Conservation (phyloP, 306 rosid genomes). For the Castanea crenata region DNA sequence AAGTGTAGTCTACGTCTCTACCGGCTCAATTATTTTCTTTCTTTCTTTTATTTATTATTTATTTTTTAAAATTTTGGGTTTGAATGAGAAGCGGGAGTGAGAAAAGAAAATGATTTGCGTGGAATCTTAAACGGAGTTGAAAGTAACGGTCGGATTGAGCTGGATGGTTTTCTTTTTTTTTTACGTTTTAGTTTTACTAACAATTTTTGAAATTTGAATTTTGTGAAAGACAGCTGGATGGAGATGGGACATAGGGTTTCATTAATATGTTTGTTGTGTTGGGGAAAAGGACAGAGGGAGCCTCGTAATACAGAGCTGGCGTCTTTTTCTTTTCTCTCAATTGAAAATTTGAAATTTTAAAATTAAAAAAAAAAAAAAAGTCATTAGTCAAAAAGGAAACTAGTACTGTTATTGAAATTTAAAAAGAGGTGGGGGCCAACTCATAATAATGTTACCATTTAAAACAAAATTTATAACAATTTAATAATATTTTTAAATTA, state of each 20-base stretch:
- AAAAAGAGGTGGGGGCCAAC: too few relatives aligned
- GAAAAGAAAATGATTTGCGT: background rate
- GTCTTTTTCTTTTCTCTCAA: background rate
- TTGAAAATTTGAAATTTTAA: background rate
- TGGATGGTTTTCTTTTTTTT: background rate
- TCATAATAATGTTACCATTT: too few relatives aligned
- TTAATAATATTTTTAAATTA: too few relatives aligned
- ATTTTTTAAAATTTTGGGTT: background rate
- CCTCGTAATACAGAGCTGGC: background rate
- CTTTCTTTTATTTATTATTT: background rate
- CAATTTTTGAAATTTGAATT: constrained; percentile 13
- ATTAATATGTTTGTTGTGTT: background rate
- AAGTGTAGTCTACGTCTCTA: background rate
- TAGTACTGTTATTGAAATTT: too few relatives aligned
- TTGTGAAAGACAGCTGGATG: background rate
- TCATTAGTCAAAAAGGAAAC: too few relatives aligned
- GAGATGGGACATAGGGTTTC: background rate
- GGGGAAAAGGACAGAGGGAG: background rate
- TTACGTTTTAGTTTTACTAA: too few relatives aligned
- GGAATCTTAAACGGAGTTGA: background rate
- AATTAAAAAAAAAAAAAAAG: too few relatives aligned
- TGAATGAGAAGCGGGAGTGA: constrained; percentile 8
- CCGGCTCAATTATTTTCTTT: too few relatives aligned
- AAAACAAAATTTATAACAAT: too few relatives aligned
- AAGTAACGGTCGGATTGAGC: constrained; percentile 18